Conservation (phyloP, 2,329 filamentous ascomycete genomes). For the Kalmusia sp. region DNA sequence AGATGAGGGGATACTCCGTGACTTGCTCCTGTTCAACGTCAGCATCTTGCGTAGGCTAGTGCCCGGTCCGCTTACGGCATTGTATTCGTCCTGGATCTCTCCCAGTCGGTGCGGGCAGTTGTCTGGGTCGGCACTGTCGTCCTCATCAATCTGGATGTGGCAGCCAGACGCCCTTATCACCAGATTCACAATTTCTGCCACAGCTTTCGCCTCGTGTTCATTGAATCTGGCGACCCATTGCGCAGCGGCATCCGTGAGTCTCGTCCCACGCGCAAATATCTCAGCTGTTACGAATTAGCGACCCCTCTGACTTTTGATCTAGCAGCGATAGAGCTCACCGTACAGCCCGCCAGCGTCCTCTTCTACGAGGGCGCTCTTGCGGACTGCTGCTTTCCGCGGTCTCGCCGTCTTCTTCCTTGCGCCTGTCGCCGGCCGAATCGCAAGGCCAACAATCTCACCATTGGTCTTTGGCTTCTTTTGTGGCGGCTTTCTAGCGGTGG, state of each 20-base stretch:
- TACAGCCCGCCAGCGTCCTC: conserved; percentile 64
- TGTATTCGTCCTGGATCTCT: conserved; percentile 88
- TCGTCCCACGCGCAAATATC: conserved; percentile 64
- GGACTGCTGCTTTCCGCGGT: conserved; percentile 57
- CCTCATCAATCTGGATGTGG: conserved; percentile 75
- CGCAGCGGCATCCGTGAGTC: conserved; percentile 62
- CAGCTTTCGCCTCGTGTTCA: conserved; percentile 60
- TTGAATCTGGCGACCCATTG: conserved; percentile 66
- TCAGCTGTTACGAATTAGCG: conserved; percentile 56
- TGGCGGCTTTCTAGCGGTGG: conserved; percentile 46
- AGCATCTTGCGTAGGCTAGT: conserved; percentile 6
- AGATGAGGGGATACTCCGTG: conserved; percentile 90
- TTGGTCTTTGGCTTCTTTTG: conserved; percentile 64
- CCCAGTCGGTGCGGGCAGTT: conserved; percentile 78
- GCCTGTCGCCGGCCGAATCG: conserved; percentile 57
- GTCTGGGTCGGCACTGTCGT: conserved; percentile 90
- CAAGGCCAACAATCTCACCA: conserved; percentile 58
- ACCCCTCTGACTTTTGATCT: neutral
- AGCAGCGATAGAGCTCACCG: conserved; percentile 47
- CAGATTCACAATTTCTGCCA: conserved; percentile 68
- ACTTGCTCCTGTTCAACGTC: conserved; percentile 67
- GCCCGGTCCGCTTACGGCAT: conserved; percentile 65
- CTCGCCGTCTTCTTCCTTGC: conserved; percentile 52
- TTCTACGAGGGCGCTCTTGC: conserved; percentile 58
- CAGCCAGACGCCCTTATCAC: conserved; percentile 77